These are phyloP conservation scores for Patellaria atrata DNA, from an alignment of 495 filamentous ascomycete genomes.

Conservation along the genomic window DNA sequence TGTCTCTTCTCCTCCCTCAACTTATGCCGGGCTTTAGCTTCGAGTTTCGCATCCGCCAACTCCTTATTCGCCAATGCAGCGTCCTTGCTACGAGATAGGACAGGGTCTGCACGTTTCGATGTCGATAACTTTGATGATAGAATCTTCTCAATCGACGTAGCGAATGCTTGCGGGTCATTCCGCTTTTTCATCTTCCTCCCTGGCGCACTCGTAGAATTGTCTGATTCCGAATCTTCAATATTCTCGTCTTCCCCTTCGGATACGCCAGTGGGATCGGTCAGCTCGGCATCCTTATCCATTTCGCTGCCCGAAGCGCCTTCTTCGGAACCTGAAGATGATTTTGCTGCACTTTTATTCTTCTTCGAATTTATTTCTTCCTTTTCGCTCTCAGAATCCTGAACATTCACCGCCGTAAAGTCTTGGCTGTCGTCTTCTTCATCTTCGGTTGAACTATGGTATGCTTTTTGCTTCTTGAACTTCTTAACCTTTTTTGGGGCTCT, in stretches of 20 bases:
- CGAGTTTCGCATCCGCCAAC: slow-evolving; percentile 58
- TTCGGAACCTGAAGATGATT: slow-evolving; percentile 13
- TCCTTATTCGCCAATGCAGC: slow-evolving; percentile 52
- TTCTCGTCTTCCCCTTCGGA: neutral
- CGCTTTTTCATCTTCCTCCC: slow-evolving; percentile 43
- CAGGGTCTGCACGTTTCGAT: slow-evolving; percentile 68
- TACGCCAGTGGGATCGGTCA: neutral
- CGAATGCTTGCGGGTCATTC: slow-evolving; percentile 82
- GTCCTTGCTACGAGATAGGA: slow-evolving; percentile 61
- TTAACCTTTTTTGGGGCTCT: slow-evolving; percentile 32
- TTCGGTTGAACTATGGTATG: slow-evolving; percentile 63
- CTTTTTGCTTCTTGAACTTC: slow-evolving; percentile 54
- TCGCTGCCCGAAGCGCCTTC: slow-evolving; percentile 21
- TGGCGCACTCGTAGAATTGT: slow-evolving; percentile 18
- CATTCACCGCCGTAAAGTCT: slow-evolving; percentile 47
- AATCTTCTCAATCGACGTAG: slow-evolving; percentile 82
- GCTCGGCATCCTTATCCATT: slow-evolving; percentile 1
- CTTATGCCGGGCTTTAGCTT: slow-evolving; percentile 61
- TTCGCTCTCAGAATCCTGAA: slow-evolving; percentile 46
- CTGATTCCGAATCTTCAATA: slow-evolving; percentile 5
- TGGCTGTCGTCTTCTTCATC: slow-evolving; percentile 36
- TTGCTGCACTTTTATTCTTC: slow-evolving; percentile 25
- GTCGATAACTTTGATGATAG: slow-evolving; percentile 71
- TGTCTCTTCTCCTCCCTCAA: slow-evolving; percentile 67
- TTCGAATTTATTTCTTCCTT: slow-evolving; percentile 32